Evolutionary conservation across 495 filamentous ascomycete species (phyloP).

Genomic region (Extremus antarcticus): DNA sequence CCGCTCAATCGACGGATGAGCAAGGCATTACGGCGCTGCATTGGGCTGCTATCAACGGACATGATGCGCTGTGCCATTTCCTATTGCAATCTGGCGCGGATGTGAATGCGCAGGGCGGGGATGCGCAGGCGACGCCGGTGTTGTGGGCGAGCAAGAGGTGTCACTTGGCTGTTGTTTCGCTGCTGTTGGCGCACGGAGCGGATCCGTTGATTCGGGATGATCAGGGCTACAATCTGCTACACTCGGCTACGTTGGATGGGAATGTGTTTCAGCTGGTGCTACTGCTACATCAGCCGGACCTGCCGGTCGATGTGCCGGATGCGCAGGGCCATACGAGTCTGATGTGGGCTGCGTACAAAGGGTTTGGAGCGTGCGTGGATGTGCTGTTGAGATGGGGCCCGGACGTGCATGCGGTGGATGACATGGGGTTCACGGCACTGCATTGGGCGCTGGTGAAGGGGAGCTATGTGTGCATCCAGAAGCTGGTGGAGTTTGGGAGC

Average conservation of each 20-base stretch:
- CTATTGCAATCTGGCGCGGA: slow-evolving; percentile 81
- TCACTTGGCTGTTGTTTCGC: slow-evolving; percentile 72
- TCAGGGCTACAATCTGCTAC: slow-evolving; percentile 93
- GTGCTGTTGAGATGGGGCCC: slow-evolving; percentile 91
- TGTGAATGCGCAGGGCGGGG: slow-evolving; percentile 89
- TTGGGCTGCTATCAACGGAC: slow-evolving; percentile 99
- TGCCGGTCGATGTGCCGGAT: slow-evolving; percentile 83
- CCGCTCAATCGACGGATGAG: slow-evolving; percentile 70
- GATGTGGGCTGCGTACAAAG: slow-evolving; percentile 99
- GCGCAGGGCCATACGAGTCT: slow-evolving; percentile 79
- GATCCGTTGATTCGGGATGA: slow-evolving; percentile 81
- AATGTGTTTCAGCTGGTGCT: slow-evolving; percentile 88
- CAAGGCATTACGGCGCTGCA: slow-evolving; percentile 93
- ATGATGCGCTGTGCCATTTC: slow-evolving; percentile 91
- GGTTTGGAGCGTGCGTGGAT: slow-evolving; percentile 81
- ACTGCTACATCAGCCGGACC: slow-evolving; percentile 71
- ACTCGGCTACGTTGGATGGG: slow-evolving; percentile 92
- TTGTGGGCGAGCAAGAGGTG: slow-evolving; percentile 96
- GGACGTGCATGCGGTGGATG: slow-evolving; percentile 79
- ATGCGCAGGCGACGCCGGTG: slow-evolving; percentile 81
- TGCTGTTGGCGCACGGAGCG: slow-evolving; percentile 77
- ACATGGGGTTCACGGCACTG: slow-evolving; percentile 81
- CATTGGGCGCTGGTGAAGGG: slow-evolving; percentile 97
- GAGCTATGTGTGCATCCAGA: slow-evolving; percentile 71
- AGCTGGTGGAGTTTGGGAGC: slow-evolving; percentile 85